A percentile compares a stretch with the other conserved stretches of the same genome.
These are phyloP conservation scores for Tulasnella sp. DNA, from an alignment of 768 basidiomycete species.

Conservation along the genomic window DNA sequence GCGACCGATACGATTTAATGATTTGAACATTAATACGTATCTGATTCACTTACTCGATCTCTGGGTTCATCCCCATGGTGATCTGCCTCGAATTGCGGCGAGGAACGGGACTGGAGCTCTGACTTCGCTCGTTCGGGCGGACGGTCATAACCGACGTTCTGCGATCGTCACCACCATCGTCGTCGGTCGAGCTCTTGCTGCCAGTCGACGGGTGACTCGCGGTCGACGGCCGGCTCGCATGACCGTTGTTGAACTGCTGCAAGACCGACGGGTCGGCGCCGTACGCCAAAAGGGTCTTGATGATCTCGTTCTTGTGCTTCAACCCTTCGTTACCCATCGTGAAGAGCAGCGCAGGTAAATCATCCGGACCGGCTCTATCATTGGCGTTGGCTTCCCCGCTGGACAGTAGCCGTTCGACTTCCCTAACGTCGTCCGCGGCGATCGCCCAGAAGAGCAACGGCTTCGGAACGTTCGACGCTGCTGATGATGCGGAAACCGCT, in stretches of 20 bases:
- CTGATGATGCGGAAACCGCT: not conserved
- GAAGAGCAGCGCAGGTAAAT: slow-evolving; percentile 50
- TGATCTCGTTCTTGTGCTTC: slow-evolving; percentile 58
- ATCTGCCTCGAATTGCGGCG: not conserved
- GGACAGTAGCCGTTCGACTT: slow-evolving; percentile 58
- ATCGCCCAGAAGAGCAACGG: slow-evolving; percentile 74
- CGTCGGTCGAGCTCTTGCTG: not conserved
- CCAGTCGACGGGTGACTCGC: not conserved
- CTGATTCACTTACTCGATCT: slow-evolving; percentile 38
- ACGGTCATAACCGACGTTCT: slow-evolving; percentile 10
- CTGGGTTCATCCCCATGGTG: slow-evolving; percentile 1
- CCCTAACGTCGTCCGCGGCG: slow-evolving; percentile 62
- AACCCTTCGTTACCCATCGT: slow-evolving; percentile 61
- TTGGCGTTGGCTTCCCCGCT: slow-evolving; percentile 61
- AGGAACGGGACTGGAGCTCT: not conserved
- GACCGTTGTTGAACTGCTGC: not conserved
- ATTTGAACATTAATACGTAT: not conserved
- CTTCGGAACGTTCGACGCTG: slow-evolving; percentile 32
- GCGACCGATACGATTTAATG: not conserved
- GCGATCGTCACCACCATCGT: not conserved
- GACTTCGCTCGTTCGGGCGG: not conserved
- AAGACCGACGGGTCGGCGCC: slow-evolving; percentile 59
- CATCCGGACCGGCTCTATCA: slow-evolving; percentile 64
- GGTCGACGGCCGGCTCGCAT: not conserved
- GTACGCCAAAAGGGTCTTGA: slow-evolving; percentile 63